These are phyloP conservation scores for Limnanthes douglasii DNA, from an alignment of 345 rosid genomes.

Conservation along the genomic window DNA sequence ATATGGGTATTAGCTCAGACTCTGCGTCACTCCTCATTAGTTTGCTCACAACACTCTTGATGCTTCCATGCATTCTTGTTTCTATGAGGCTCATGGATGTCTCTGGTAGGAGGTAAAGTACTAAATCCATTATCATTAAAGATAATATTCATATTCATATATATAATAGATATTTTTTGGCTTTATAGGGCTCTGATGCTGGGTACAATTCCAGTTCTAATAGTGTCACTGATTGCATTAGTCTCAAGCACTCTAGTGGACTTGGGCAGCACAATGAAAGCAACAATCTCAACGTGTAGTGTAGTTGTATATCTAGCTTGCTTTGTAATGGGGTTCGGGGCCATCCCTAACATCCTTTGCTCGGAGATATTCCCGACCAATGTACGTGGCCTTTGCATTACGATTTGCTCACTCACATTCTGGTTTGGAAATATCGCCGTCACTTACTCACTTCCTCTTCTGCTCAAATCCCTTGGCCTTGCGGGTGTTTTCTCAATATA, in stretches of 20 bases:
- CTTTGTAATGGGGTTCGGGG: slow-evolving; percentile 43
- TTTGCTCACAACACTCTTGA: slow-evolving; percentile 31
- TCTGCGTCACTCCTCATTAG: slow-evolving; percentile 59
- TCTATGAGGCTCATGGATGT: slow-evolving; percentile 57
- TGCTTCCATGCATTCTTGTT: slow-evolving; percentile 51
- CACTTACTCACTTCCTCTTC: slow-evolving; percentile 40
- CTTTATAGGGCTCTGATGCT: slow-evolving; percentile 35
- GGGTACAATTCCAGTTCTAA: slow-evolving; percentile 37
- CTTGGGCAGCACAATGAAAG: slow-evolving; percentile 20
- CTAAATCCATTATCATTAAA: no score
- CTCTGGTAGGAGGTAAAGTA: slow-evolving; percentile 56
- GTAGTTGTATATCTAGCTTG: slow-evolving; percentile 43
- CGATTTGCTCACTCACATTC: slow-evolving; percentile 34
- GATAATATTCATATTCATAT: no score
- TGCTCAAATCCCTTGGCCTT: slow-evolving; percentile 34
- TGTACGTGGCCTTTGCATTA: slow-evolving; percentile 56
- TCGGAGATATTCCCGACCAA: slow-evolving; percentile 62
- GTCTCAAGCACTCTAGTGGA: slow-evolving; percentile 19
- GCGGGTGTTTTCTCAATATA: slow-evolving; percentile 30
- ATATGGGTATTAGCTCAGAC: slow-evolving; percentile 27
- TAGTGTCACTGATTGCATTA: slow-evolving; percentile 25
- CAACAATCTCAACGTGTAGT: slow-evolving; percentile 30
- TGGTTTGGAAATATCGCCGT: slow-evolving; percentile 44
- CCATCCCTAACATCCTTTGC: slow-evolving; percentile 52
- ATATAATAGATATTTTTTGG: no score